Conservation (phyloP, 192 early-diverging fungal genomes). For the Backusella australiensis region DNA sequence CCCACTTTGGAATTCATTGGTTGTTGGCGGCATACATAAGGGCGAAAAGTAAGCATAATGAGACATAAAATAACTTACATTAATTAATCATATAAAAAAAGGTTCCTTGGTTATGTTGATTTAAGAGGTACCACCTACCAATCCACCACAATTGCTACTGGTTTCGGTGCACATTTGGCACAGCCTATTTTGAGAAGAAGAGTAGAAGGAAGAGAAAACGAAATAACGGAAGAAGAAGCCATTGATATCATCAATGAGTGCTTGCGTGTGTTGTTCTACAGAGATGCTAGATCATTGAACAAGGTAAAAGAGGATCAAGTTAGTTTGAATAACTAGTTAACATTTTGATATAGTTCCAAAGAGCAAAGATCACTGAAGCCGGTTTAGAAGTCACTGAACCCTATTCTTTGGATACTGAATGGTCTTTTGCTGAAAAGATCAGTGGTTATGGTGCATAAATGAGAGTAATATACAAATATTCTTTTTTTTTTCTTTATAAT, state of each 20-base stretch:
- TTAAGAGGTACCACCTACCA: conserved; percentile 93
- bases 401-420: conserved; percentile 85
- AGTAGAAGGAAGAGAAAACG: conserved; percentile 83
- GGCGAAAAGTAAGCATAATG: conserved; percentile 57
- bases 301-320: conserved; percentile 50
- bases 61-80: too few relatives aligned
- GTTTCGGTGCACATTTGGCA: conserved; percentile 88
- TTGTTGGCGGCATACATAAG: conserved; percentile 84
- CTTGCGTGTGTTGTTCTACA: conserved; percentile 93
- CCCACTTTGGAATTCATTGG: conserved; percentile 94
- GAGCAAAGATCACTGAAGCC: conserved; percentile 81
- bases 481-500: not conserved
- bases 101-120: conserved; percentile 91
- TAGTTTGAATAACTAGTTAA: not conserved
- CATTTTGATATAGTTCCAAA: conserved; percentile 65
- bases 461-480: not conserved
- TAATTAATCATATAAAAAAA: not conserved
- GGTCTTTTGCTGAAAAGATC: conserved; percentile 83
- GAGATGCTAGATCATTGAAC: conserved; percentile 92
- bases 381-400: conserved; percentile 88
- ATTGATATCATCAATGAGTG: conserved; percentile 78
- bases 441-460: conserved; percentile 72
- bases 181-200: conserved; percentile 90
- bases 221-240: conserved; percentile 89
- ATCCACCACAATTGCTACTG: conserved; percentile 88